Conservation (phyloP, 2,329 filamentous ascomycete species). For the Cladophialophora bantiana region DNA sequence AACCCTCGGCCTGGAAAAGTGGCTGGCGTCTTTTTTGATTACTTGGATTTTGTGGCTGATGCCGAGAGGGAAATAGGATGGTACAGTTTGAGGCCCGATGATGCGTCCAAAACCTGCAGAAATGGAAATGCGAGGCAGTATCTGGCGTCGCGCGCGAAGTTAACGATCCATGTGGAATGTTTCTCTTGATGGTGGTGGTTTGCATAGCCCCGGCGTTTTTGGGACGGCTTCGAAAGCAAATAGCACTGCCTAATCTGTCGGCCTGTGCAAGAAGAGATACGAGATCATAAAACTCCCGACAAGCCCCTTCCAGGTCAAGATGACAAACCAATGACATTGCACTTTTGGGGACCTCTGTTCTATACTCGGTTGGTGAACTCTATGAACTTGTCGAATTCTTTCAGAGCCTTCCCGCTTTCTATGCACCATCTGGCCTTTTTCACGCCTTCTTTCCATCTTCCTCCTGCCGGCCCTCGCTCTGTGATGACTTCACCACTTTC, state of each 20-base stretch:
- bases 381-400: constrained; percentile 82
- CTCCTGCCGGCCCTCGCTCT: constrained; percentile 83
- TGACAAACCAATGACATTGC: not conserved
- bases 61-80: constrained; percentile 69
- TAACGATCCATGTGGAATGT: no score
- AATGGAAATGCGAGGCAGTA: not conserved
- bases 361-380: constrained; percentile 70
- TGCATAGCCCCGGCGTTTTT: constrained; percentile 1
- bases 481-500: constrained; percentile 81
- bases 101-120: constrained; percentile 36
- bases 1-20: no score
- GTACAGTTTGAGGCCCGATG: constrained; percentile 97
- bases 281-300: not conserved
- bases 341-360: constrained; percentile 1
- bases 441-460: constrained; percentile 94
- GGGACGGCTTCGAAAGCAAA: not conserved
- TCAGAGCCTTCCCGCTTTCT: constrained; percentile 83
- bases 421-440: constrained; percentile 87
- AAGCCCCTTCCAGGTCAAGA: not conserved
- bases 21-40: not conserved
- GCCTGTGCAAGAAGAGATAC: not conserved
- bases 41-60: constrained; percentile 16
- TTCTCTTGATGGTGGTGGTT: not conserved
- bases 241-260: not conserved
- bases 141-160: not conserved